phyloP scores from a whole-genome alignment of 2,329 filamentous ascomycete species.

The Colletotrichum orchidophilum region DNA sequence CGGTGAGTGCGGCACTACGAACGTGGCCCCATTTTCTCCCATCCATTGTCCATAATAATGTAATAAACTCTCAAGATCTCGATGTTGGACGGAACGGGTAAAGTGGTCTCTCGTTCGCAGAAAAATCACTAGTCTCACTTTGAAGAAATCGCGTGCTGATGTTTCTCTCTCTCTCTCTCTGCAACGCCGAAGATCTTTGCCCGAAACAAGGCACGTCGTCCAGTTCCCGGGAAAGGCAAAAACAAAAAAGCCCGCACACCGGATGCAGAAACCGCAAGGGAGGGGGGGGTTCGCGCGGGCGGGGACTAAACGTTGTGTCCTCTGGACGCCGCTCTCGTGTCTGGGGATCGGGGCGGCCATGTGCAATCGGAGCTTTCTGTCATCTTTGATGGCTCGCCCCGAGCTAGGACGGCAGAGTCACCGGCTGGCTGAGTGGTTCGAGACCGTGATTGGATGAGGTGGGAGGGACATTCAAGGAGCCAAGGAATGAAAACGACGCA shows the following conservation, averaged over 20 bases:
- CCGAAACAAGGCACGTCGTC: constrained; percentile 7
- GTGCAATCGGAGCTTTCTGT: constrained; percentile 8
- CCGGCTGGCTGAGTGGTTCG: background rate
- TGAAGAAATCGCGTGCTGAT: constrained; percentile 10
- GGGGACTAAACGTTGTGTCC: background rate
- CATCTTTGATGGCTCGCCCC: background rate
- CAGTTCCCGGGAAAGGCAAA: background rate
- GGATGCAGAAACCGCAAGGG: constrained; percentile 11
- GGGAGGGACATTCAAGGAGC: background rate
- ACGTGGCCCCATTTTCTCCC: background rate
- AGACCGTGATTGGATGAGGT: constrained; percentile 2
- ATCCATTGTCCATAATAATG: background rate
- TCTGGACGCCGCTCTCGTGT: background rate
- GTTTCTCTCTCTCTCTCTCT: background rate
- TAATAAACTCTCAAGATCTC: background rate
- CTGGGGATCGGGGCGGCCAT: constrained; percentile 16
- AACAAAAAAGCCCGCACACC: background rate
- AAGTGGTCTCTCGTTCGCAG: background rate
- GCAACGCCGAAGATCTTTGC: constrained; percentile 14
- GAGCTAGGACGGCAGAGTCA: constrained; percentile 11
- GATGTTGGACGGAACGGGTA: constrained; percentile 12
- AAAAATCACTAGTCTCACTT: background rate
- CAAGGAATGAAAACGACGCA: constrained; percentile 1
- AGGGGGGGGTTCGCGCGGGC: background rate
- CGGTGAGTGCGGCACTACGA: background rate